phyloP scores from a whole-genome alignment of 1,284 basidiomycete species.

The Malassezia psittaci region DNA sequence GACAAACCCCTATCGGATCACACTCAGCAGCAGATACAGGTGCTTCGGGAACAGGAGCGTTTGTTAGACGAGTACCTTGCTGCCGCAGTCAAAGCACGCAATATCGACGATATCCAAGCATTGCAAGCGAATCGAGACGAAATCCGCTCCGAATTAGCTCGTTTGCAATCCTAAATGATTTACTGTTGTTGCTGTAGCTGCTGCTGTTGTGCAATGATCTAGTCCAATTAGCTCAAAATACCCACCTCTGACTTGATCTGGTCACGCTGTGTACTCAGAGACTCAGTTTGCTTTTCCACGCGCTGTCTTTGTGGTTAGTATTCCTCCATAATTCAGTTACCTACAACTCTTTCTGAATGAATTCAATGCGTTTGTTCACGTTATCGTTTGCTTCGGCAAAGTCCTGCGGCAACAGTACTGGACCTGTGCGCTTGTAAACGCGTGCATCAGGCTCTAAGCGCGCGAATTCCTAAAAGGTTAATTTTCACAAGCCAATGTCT shows the following conservation, averaged over 20 bases:
- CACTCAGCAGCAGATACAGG: neutral
- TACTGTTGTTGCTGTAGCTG: neutral
- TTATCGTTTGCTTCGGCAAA: slow-evolving; percentile 75
- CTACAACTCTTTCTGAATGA: slow-evolving; percentile 80
- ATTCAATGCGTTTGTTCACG: slow-evolving; percentile 81
- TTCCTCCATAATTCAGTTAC: slow-evolving; percentile 40
- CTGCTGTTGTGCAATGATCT: slow-evolving; percentile 13
- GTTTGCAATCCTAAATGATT: slow-evolving; percentile 16
- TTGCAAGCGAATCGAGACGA: slow-evolving; percentile 36
- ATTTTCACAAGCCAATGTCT: neutral
- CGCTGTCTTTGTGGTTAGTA: slow-evolving; percentile 7
- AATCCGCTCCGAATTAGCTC: slow-evolving; percentile 30
- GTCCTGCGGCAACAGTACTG: slow-evolving; percentile 82
- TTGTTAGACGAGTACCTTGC: slow-evolving; percentile 31
- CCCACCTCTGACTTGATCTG: slow-evolving; percentile 13
- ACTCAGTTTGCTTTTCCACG: slow-evolving; percentile 10
- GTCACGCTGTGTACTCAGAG: slow-evolving; percentile 12
- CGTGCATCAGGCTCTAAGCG: slow-evolving; percentile 64
- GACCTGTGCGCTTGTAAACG: slow-evolving; percentile 85
- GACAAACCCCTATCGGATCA: neutral
- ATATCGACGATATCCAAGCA: slow-evolving; percentile 37
- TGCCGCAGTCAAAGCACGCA: slow-evolving; percentile 29
- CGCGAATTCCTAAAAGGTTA: slow-evolving; percentile 63
- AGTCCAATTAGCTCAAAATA: neutral
- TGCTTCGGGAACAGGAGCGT: slow-evolving; percentile 37